These are phyloP conservation scores for Corniculantispora saksenae DNA, from an alignment of 2,329 filamentous ascomycete genomes.

Conservation along the genomic window DNA sequence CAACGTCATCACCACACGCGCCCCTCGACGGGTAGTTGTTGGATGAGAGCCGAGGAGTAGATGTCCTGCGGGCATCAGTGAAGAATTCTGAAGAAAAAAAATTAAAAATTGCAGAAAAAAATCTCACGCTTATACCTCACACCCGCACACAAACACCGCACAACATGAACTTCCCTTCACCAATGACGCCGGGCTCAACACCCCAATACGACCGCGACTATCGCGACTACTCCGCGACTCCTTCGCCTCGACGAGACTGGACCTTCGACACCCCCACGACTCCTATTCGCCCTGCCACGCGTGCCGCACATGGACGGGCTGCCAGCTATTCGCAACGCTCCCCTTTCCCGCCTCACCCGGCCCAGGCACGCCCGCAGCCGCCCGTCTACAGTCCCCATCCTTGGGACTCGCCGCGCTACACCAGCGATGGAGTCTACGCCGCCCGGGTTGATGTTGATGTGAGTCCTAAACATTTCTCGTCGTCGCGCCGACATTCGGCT, in stretches of 20 bases:
- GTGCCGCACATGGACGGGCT: slow-evolving; percentile 43
- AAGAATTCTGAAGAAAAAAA: slow-evolving; percentile 2
- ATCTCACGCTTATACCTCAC: background rate
- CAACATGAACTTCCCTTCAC: slow-evolving; percentile 41
- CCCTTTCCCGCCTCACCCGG: background rate
- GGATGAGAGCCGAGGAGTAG: slow-evolving; percentile 24
- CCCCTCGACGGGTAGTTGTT: slow-evolving; percentile 17
- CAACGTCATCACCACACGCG: slow-evolving; percentile 20
- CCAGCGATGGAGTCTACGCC: slow-evolving; percentile 63
- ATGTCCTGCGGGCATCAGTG: slow-evolving; percentile 34
- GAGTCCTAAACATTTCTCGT: slow-evolving; percentile 58
- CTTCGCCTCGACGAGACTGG: slow-evolving; percentile 56
- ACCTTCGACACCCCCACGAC: slow-evolving; percentile 44
- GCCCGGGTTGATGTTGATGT: slow-evolving; percentile 55
- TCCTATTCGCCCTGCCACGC: slow-evolving; percentile 56
- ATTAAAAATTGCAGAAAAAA: slow-evolving; percentile 11
- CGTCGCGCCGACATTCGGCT: slow-evolving; percentile 42
- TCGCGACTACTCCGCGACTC: slow-evolving; percentile 55
- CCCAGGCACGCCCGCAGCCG: slow-evolving; percentile 35
- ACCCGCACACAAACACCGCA: slow-evolving; percentile 41
- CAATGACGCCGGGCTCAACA: slow-evolving; percentile 47
- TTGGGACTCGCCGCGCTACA: slow-evolving; percentile 61
- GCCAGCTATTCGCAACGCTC: slow-evolving; percentile 39
- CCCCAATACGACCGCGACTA: slow-evolving; percentile 55
- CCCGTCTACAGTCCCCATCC: slow-evolving; percentile 37